Conservation (phyloP, 2,329 filamentous ascomycete genomes). For the Trichoderma pleuroti region DNA sequence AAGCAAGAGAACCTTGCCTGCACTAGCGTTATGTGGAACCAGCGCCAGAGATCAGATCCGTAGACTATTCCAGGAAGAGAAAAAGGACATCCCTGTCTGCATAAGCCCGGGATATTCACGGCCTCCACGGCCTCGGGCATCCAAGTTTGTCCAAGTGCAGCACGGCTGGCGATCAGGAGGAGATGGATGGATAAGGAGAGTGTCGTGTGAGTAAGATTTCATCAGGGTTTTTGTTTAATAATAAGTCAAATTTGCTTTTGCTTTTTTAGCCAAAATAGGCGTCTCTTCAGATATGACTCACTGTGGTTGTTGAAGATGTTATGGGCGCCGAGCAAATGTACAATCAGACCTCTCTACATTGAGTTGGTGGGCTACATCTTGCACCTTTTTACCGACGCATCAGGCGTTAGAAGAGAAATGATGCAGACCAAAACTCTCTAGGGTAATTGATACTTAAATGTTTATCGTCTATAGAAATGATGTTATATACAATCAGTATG, state of each 20-base stretch:
- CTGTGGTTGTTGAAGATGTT: background rate
- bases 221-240: background rate
- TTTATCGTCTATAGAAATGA: background rate
- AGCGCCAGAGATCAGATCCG: background rate
- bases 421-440: background rate
- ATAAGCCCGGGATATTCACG: background rate
- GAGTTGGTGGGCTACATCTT: background rate
- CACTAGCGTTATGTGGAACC: background rate
- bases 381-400: background rate
- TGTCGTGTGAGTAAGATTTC: background rate
- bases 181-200: background rate
- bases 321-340: too few species aligned
- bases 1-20: constrained; percentile 5
- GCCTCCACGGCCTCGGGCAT: background rate
- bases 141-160: background rate
- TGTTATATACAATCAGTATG: too few species aligned
- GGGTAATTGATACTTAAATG: fast-evolving
- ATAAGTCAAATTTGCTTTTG: background rate
- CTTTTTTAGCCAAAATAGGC: background rate
- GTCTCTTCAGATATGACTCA: background rate
- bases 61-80: background rate
- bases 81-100: constrained; percentile 13
- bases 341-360: too few species aligned
- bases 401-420: background rate
- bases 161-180: background rate